These are phyloP conservation scores for Alternaria sp. DNA, from an alignment of 2,329 filamentous ascomycete species.

Conservation along the genomic window DNA sequence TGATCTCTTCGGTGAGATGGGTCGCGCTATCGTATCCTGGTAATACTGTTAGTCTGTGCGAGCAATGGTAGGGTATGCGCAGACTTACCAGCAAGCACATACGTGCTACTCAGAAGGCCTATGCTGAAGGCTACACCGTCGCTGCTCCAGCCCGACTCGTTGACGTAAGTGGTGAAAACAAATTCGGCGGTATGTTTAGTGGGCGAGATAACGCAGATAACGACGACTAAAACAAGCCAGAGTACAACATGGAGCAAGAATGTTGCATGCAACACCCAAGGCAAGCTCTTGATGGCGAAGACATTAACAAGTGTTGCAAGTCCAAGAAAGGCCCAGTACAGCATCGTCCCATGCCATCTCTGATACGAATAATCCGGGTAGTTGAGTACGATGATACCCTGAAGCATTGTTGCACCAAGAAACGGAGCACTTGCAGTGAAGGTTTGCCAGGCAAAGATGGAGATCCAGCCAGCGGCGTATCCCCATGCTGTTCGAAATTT, in stretches of 20 bases:
- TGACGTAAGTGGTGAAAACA: slow-evolving; percentile 57
- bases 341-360: slow-evolving; percentile 56
- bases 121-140: slow-evolving; percentile 52
- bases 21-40: slow-evolving; percentile 12
- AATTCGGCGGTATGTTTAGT: slow-evolving; percentile 46
- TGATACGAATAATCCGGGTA: slow-evolving; percentile 46
- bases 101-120: slow-evolving; percentile 38
- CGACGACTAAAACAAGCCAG: slow-evolving; percentile 58
- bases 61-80: neutral
- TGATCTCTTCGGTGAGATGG: slow-evolving; percentile 11
- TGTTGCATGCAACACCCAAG: slow-evolving; percentile 28
- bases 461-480: slow-evolving; percentile 10
- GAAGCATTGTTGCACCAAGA: slow-evolving; percentile 29
- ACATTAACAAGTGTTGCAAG: slow-evolving; percentile 57
- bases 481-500: slow-evolving; percentile 3
- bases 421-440: slow-evolving; percentile 33
- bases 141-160: slow-evolving; percentile 53
- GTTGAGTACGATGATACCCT: slow-evolving; percentile 46
- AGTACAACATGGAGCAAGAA: slow-evolving; percentile 58
- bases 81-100: slow-evolving; percentile 30
- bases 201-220: slow-evolving; percentile 54
- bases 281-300: slow-evolving; percentile 52
- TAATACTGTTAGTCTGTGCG: neutral
- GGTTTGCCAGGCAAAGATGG: slow-evolving; percentile 53
- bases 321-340: slow-evolving; percentile 50